These are phyloP conservation scores for Lolium rigidum DNA, from an alignment of 176 grass and related monocot species.

Conservation along the genomic window DNA sequence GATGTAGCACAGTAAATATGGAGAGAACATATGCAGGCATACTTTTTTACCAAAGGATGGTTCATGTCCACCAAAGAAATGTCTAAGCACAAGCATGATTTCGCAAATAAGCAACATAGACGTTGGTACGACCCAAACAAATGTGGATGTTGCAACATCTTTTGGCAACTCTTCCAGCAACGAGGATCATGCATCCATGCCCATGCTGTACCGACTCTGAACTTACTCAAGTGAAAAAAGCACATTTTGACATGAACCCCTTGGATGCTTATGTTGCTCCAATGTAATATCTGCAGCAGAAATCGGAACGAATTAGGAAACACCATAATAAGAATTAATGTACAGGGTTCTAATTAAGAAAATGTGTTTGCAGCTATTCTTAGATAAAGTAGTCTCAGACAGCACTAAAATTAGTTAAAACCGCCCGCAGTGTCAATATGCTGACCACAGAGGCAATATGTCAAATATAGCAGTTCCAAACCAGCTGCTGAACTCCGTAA, in stretches of 20 bases:
- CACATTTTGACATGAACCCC: neutral
- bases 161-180: neutral
- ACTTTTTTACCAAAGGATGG: neutral
- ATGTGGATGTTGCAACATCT: neutral
- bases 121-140: neutral
- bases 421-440: neutral
- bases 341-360: neutral
- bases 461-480: slow-evolving; percentile 25
- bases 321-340: neutral
- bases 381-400: slow-evolving; percentile 21
- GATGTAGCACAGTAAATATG: neutral
- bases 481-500: neutral
- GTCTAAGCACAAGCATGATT: neutral
- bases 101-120: neutral
- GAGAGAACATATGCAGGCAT: neutral
- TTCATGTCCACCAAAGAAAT: neutral
- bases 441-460: slow-evolving; percentile 19
- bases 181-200: neutral
- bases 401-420: slow-evolving; percentile 34
- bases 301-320: neutral
- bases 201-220: neutral
- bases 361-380: neutral
- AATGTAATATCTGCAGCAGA: slow-evolving; percentile 8
- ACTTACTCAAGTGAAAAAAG: neutral
- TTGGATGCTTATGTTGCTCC: neutral